phyloP scores from a whole-genome alignment of 257 asterid species.

The Voacanga thouarsii region DNA sequence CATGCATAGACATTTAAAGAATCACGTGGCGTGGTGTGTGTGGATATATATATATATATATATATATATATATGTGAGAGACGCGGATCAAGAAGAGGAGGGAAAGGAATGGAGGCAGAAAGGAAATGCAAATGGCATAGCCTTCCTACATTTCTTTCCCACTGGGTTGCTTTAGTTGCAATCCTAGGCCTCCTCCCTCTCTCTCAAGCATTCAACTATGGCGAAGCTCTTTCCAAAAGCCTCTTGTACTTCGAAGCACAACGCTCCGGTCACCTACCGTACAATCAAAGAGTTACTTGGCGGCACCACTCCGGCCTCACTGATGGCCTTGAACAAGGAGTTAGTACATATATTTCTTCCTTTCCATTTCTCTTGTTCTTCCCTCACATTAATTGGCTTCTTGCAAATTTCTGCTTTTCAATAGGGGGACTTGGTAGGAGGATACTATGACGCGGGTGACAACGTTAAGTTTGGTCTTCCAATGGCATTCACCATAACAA shows the following conservation, averaged over 20 bases:
- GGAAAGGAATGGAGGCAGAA: constrained; percentile 33
- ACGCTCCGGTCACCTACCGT: constrained; percentile 91
- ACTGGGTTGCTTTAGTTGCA: constrained; percentile 20
- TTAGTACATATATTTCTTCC: constrained; percentile 13
- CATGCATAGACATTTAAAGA: background rate
- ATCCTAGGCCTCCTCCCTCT: constrained; percentile 24
- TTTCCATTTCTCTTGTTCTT: background rate
- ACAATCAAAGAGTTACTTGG: constrained; percentile 75
- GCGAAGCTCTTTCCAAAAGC: constrained; percentile 78
- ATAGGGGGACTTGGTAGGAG: constrained; percentile 92
- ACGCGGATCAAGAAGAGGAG: background rate
- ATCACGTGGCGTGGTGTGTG: constrained; percentile 18
- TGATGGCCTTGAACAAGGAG: constrained; percentile 95
- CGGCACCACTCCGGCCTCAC: constrained; percentile 92
- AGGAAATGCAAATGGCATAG: constrained; percentile 18
- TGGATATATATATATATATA: background rate
- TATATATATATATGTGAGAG: background rate
- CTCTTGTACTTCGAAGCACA: constrained; percentile 90
- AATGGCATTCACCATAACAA: constrained; percentile 79
- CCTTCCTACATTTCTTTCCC: constrained; percentile 5
- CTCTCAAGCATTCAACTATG: constrained; percentile 40
- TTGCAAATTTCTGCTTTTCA: background rate
- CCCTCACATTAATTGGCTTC: background rate
- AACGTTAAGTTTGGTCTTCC: constrained; percentile 88
- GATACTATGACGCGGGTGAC: constrained; percentile 90